A percentile compares a stretch with the other conserved stretches of the same genome.
Evolutionary conservation across 2,329 filamentous ascomycete species (phyloP).

Genomic region (Aspergillus fumigatus): DNA sequence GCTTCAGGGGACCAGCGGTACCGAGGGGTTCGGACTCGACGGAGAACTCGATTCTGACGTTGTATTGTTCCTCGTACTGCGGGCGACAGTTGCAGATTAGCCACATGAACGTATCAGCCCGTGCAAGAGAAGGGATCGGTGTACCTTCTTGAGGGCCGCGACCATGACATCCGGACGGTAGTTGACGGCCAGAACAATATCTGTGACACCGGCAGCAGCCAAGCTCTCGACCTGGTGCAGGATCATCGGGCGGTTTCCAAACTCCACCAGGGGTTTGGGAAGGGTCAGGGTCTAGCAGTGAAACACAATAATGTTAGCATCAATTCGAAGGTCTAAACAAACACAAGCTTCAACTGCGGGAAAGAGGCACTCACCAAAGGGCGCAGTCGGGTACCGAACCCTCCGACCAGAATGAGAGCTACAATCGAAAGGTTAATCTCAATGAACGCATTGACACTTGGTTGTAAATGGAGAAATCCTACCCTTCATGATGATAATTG

Average conservation of each 20-base stretch:
- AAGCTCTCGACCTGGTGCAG: slow-evolving; percentile 95
- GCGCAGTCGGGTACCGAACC: slow-evolving; percentile 95
- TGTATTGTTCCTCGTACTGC: slow-evolving; percentile 85
- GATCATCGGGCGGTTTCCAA: slow-evolving; percentile 99
- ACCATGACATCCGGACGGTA: slow-evolving; percentile 99
- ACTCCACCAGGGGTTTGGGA: slow-evolving; percentile 96
- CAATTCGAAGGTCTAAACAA: neutral
- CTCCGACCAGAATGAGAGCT: slow-evolving; percentile 99
- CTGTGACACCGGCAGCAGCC: slow-evolving; percentile 87
- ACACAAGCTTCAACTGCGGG: slow-evolving; percentile 14
- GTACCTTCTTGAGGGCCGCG: slow-evolving; percentile 79
- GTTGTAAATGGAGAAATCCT: slow-evolving; percentile 16
- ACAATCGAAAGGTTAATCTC: slow-evolving; percentile 16
- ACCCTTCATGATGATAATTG: slow-evolving; percentile 42
- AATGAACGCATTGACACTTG: slow-evolving; percentile 7
- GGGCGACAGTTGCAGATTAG: slow-evolving; percentile 1
- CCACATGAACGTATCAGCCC: neutral
- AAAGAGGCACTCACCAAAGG: slow-evolving; percentile 67
- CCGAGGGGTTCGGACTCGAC: slow-evolving; percentile 94
- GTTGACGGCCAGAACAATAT: slow-evolving; percentile 97
- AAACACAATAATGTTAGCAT: slow-evolving; percentile 12
- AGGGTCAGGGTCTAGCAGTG: slow-evolving; percentile 77
- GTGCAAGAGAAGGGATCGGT: slow-evolving; percentile 21
- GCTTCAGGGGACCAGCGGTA: slow-evolving; percentile 90
- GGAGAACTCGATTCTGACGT: slow-evolving; percentile 94